phyloP scores from a whole-genome alignment of 2,329 filamentous ascomycete genomes.

The Fusarium agapanthi region DNA sequence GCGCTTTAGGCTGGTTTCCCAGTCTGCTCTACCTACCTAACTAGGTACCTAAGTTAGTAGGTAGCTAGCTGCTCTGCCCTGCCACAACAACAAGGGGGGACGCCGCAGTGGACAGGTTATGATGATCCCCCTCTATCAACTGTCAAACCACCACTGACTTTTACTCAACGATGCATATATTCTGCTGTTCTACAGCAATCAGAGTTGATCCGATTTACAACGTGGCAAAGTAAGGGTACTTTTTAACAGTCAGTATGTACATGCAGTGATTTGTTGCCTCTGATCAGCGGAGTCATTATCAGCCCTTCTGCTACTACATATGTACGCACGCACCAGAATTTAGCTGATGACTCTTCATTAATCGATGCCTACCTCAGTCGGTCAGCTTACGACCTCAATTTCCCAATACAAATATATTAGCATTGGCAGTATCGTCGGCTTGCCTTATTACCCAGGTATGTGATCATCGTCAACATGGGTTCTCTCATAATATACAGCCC shows the following conservation, averaged over 20 bases:
- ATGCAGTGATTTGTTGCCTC: neutral
- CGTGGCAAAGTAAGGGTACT: slow-evolving; percentile 8
- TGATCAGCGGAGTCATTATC: neutral
- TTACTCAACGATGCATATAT: neutral
- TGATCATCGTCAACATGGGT: slow-evolving; percentile 2
- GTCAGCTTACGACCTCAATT: neutral
- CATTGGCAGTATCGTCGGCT: neutral
- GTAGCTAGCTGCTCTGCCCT: neutral
- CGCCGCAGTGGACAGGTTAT: slow-evolving; percentile 10
- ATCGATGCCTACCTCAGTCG: neutral
- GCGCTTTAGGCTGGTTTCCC: neutral
- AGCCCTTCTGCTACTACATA: neutral
- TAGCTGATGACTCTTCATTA: neutral
- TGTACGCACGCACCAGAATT: neutral
- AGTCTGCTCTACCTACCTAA: neutral
- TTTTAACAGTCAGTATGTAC: neutral
- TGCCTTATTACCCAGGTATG: neutral
- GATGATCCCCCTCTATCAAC: slow-evolving; percentile 21
- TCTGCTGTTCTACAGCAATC: neutral
- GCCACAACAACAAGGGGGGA: neutral
- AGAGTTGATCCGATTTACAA: neutral
- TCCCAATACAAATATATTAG: neutral
- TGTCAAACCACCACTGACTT: slow-evolving; percentile 10
- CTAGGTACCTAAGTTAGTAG: too few relatives aligned
- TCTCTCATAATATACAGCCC: neutral